Percentiles rank a stretch among this genome's conserved stretches.
phyloP scores from a whole-genome alignment of 257 asterid species.

The Primulina tabacum region DNA sequence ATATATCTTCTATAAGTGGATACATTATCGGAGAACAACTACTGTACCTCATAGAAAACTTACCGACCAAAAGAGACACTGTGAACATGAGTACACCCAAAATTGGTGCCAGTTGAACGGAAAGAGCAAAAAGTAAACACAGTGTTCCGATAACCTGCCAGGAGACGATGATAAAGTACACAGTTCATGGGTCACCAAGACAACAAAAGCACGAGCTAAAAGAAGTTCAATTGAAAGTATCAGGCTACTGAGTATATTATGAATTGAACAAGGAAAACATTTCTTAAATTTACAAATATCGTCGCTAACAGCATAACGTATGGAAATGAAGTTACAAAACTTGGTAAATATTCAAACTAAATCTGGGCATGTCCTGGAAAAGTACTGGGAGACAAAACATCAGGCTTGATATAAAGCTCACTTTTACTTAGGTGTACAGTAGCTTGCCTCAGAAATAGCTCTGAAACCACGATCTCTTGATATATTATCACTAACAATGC shows the following conservation, averaged over 20 bases:
- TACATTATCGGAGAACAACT: too few relatives aligned
- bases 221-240: neutral
- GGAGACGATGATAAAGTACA: constrained; percentile 18
- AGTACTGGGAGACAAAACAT: constrained; percentile 24
- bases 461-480: constrained; percentile 99
- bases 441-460: constrained; percentile 99
- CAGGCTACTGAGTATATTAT: neutral
- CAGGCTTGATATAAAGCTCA: constrained; percentile 51
- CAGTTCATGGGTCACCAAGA: constrained; percentile 21
- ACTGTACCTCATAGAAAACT: constrained; percentile 17
- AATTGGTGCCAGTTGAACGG: constrained; percentile 91
- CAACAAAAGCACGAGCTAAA: constrained; percentile 12
- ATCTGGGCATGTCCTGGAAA: constrained; percentile 10
- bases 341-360: constrained; percentile 1
- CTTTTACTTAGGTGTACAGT: constrained; percentile 60
- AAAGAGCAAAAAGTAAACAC: constrained; percentile 71
- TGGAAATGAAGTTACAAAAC: constrained; percentile 17
- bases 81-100: constrained; percentile 78
- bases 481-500: constrained; percentile 80
- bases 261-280: neutral
- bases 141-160: constrained; percentile 86
- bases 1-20: neutral
- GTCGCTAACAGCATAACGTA: neutral
- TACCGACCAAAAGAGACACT: constrained; percentile 84
- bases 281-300: neutral